These are phyloP conservation scores for Silene coronaria DNA, from an alignment of 179 eudicot species.

Conservation along the genomic window DNA sequence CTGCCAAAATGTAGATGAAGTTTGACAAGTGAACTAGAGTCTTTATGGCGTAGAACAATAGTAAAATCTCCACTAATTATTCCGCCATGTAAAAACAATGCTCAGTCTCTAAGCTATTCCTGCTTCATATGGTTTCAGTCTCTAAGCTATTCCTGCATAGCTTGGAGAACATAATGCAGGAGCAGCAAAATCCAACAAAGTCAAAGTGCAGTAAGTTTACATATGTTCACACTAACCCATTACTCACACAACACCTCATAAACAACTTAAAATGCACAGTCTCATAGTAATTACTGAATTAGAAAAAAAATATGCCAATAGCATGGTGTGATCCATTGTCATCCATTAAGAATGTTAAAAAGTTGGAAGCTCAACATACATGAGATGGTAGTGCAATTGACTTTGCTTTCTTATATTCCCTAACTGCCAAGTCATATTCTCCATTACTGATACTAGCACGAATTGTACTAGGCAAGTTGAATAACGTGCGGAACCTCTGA, in stretches of 20 bases:
- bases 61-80: background rate
- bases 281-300: background rate
- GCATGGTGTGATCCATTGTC: background rate
- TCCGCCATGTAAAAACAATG: background rate
- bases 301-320: background rate
- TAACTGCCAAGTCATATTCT: slow-evolving; percentile 92
- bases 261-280: background rate
- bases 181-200: background rate
- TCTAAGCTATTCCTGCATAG: background rate
- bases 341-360: slow-evolving; percentile 2
- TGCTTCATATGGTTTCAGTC: background rate
- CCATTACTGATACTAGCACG: slow-evolving; percentile 93
- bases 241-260: background rate
- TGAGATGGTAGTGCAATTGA: slow-evolving; percentile 96
- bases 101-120: background rate
- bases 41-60: background rate
- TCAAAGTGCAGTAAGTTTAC: background rate
- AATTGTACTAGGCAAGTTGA: slow-evolving; percentile 91
- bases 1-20: background rate
- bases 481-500: slow-evolving; percentile 93
- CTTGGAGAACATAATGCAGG: background rate
- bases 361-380: slow-evolving; percentile 38
- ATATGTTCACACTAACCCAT: background rate
- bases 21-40: background rate
- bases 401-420: slow-evolving; percentile 98